These are phyloP conservation scores for Medicago truncatula DNA, from an alignment of 306 rosid genomes.

Conservation along the genomic window MtrunA17r5.0-ANR NC_053045.1:3785501-3786000, in stretches of 20 bases:
- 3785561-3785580: constrained; percentile 82
- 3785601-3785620: constrained; percentile 87
- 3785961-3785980: constrained; percentile 23
- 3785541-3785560: constrained; percentile 79
- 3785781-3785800: constrained; percentile 63
- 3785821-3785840: constrained; percentile 88
- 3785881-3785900: constrained; percentile 34
- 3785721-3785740: constrained; percentile 6
- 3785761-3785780: constrained; percentile 37
- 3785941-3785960: constrained; percentile 6
- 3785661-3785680: constrained; percentile 68
- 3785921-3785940: constrained; percentile 23
- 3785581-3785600: constrained; percentile 95
- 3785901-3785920: constrained; percentile 16
- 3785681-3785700: constrained; percentile 79
- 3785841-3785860: constrained; percentile 82
- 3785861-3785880: constrained; percentile 74
- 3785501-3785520: constrained; percentile 30
- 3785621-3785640: constrained; percentile 81
- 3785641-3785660: constrained; percentile 77
- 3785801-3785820: constrained; percentile 78
- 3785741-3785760: constrained; percentile 27
- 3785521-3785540: constrained; percentile 46
- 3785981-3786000: constrained; percentile 23
- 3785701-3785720: constrained; percentile 38